These are phyloP conservation scores for Ciborinia camelliae DNA, from an alignment of 2,329 filamentous ascomycete genomes.

Conservation along the genomic window DNA sequence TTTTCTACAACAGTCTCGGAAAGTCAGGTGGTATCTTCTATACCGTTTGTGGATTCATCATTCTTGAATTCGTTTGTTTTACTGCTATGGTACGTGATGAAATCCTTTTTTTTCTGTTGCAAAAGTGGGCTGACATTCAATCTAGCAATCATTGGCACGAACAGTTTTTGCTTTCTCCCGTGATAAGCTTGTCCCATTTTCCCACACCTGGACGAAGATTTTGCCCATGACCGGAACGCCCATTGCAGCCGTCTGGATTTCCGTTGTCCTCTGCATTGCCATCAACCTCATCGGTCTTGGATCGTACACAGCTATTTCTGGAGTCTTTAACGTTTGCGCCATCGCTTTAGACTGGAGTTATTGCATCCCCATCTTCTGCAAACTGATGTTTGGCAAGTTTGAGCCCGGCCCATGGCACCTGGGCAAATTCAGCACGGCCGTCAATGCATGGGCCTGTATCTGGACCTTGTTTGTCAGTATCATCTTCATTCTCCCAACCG, in stretches of 20 bases:
- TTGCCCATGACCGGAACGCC: constrained; percentile 54
- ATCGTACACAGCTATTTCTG: constrained; percentile 50
- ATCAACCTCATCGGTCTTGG: constrained; percentile 59
- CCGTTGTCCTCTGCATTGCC: constrained; percentile 50
- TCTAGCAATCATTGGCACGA: constrained; percentile 44
- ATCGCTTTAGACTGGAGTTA: constrained; percentile 55
- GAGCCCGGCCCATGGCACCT: constrained; percentile 51
- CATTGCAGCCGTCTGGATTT: constrained; percentile 58
- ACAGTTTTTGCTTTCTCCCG: constrained; percentile 58
- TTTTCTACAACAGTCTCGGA: constrained; percentile 57
- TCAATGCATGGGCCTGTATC: constrained; percentile 49
- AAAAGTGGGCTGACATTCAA: constrained; percentile 38
- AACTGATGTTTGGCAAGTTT: constrained; percentile 48
- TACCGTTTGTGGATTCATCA: constrained; percentile 53
- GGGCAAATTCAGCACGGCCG: constrained; percentile 41
- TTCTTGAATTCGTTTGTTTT: constrained; percentile 58
- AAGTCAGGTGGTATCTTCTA: constrained; percentile 48
- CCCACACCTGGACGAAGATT: constrained; percentile 54
- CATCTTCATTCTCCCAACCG: constrained; percentile 53
- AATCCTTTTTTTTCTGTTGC: constrained; percentile 42
- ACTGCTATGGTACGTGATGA: constrained; percentile 45
- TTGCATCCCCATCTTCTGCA: constrained; percentile 54
- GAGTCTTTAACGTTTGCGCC: constrained; percentile 53
- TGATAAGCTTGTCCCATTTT: constrained; percentile 55
- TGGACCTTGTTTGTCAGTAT: constrained; percentile 53